Evolutionary conservation across 805 yeast genomes (phyloP).

Genomic region (Jamesozyma piceae): DNA sequence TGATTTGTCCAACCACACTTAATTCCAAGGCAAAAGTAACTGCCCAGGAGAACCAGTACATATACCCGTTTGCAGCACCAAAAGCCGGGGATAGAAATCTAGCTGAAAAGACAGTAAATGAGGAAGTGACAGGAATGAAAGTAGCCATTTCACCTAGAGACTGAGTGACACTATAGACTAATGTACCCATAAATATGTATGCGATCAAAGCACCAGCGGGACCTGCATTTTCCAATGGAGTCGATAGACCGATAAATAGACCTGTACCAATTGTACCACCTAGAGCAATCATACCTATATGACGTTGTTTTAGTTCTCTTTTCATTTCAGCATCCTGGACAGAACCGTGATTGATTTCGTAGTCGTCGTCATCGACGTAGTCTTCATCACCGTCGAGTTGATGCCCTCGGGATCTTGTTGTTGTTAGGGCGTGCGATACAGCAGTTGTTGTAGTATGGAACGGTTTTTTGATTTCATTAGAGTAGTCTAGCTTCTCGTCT

Average conservation of each 20-base stretch:
- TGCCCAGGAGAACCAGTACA: slow-evolving; percentile 74
- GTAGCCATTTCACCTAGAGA: slow-evolving; percentile 78
- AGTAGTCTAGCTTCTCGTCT: background rate
- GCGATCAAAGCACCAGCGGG: slow-evolving; percentile 62
- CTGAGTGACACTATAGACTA: slow-evolving; percentile 60
- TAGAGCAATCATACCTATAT: slow-evolving; percentile 64
- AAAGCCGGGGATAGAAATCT: slow-evolving; percentile 61
- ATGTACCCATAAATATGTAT: slow-evolving; percentile 54
- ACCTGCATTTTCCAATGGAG: slow-evolving; percentile 49
- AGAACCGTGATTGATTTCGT: slow-evolving; percentile 4
- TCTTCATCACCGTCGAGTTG: background rate
- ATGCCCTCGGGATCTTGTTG: background rate
- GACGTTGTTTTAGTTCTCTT: slow-evolving; percentile 55
- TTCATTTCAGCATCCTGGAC: slow-evolving; percentile 39
- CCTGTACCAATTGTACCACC: slow-evolving; percentile 82
- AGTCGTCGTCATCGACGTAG: background rate
- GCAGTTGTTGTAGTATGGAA: background rate
- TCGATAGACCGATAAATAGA: slow-evolving; percentile 54
- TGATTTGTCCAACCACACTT: slow-evolving; percentile 60
- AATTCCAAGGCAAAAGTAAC: slow-evolving; percentile 68
- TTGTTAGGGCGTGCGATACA: background rate
- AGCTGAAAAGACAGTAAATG: slow-evolving; percentile 61
- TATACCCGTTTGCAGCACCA: slow-evolving; percentile 65
- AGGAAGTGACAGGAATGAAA: slow-evolving; percentile 55
- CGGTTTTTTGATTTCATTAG: background rate